These are phyloP conservation scores for Prunus persica DNA, from an alignment of 306 rosid species.

Conservation along the genomic window DNA sequence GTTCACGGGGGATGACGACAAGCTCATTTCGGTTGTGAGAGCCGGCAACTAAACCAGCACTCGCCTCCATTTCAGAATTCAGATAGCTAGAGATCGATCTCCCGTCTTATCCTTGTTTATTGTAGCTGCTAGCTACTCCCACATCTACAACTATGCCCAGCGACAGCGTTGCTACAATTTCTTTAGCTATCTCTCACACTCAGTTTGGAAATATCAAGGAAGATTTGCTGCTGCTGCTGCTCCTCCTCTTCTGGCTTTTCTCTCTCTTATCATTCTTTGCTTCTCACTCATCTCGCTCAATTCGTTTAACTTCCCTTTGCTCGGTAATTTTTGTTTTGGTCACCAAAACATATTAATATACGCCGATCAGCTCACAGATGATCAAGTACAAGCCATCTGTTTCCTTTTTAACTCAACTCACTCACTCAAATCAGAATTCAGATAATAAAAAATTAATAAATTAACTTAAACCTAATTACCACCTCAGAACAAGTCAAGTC, in stretches of 20 bases:
- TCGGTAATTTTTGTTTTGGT: neutral
- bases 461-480: neutral
- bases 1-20: conserved; percentile 51
- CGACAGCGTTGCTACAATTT: neutral
- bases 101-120: neutral
- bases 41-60: conserved; percentile 60
- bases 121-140: neutral
- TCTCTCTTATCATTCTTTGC: conserved; percentile 16
- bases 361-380: too few species aligned
- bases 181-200: neutral
- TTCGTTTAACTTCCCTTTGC: neutral
- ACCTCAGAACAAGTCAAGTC: too few species aligned
- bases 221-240: neutral
- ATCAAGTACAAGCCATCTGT: too few species aligned
- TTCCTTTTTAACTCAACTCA: too few species aligned
- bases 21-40: conserved; percentile 63
- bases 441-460: too few species aligned
- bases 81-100: neutral
- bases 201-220: too few species aligned
- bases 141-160: neutral
- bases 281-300: neutral
- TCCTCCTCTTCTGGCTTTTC: neutral
- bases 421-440: too few species aligned
- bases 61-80: conserved; percentile 37
- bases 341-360: neutral